Conservation (phyloP, 2,329 filamentous ascomycete species). For the Beauveria australis region DNA sequence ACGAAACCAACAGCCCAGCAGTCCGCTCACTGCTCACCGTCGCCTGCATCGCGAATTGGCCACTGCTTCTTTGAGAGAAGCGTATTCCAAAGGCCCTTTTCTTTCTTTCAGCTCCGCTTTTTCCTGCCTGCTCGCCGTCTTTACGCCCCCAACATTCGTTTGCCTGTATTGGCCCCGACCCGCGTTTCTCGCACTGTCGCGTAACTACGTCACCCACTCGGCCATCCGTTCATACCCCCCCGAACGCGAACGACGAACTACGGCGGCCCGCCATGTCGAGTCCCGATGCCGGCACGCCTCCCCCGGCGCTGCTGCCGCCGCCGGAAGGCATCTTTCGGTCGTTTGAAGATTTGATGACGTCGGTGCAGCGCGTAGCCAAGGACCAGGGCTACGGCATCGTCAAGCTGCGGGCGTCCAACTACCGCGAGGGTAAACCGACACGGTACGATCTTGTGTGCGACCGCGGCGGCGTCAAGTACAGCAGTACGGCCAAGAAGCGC, state of each 20-base stretch:
- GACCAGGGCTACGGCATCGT: slow-evolving; percentile 56
- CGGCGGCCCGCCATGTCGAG: slow-evolving; percentile 4
- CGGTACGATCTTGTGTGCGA: slow-evolving; percentile 57
- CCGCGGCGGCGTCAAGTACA: slow-evolving; percentile 56
- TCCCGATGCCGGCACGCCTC: slow-evolving; percentile 30
- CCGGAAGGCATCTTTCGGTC: slow-evolving; percentile 52
- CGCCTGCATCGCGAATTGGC: background rate
- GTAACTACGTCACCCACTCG: slow-evolving; percentile 4
- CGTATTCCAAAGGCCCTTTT: background rate
- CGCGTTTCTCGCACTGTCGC: slow-evolving; percentile 11
- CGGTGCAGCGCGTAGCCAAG: slow-evolving; percentile 52
- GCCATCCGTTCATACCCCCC: slow-evolving; percentile 14
- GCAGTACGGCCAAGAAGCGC: slow-evolving; percentile 56
- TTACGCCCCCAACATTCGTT: background rate
- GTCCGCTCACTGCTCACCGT: slow-evolving; percentile 14
- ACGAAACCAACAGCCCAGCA: slow-evolving; percentile 15
- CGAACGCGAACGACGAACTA: slow-evolving; percentile 19
- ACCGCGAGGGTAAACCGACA: slow-evolving; percentile 54
- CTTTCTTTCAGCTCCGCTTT: background rate
- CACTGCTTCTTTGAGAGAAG: background rate
- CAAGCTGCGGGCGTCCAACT: slow-evolving; percentile 55
- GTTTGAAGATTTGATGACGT: slow-evolving; percentile 50
- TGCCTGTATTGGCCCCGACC: background rate
- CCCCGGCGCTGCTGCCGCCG: slow-evolving; percentile 42
- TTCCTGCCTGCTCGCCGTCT: background rate